A percentile compares a stretch with the other conserved stretches of the same genome.
These are phyloP conservation scores for Coffea canephora DNA, from an alignment of 257 asterid species.

Conservation along the genomic window DNA sequence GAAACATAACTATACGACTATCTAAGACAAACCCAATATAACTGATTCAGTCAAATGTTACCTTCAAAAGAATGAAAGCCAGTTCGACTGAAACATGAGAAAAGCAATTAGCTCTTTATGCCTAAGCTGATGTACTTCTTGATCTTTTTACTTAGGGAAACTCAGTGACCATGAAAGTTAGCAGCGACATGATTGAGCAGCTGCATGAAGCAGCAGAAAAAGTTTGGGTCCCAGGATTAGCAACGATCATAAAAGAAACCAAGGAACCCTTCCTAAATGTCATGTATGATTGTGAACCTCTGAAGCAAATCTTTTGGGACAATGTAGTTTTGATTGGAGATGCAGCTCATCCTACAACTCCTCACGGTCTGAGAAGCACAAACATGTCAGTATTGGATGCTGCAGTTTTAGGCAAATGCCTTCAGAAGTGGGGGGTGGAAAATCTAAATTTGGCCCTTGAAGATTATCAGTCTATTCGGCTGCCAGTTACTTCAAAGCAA, in stretches of 20 bases:
- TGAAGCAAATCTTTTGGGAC: conserved; percentile 57
- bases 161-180: conserved; percentile 68
- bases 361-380: conserved; percentile 91
- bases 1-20: neutral
- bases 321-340: conserved; percentile 77
- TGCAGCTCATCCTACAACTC: conserved; percentile 92
- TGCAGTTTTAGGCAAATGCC: conserved; percentile 71
- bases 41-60: neutral
- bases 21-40: neutral
- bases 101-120: neutral
- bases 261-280: conserved; percentile 64
- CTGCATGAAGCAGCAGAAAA: conserved; percentile 62
- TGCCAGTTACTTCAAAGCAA: conserved; percentile 51
- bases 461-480: conserved; percentile 62
- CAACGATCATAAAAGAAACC: conserved; percentile 54
- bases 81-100: neutral
- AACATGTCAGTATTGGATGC: conserved; percentile 91
- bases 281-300: conserved; percentile 70
- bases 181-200: conserved; percentile 41
- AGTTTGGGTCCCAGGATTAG: conserved; percentile 67
- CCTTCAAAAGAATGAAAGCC: neutral
- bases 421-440: conserved; percentile 56
- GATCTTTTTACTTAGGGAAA: conserved; percentile 43
- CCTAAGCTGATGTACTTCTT: neutral
- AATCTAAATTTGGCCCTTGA: conserved; percentile 50